Base-by-base conservation (phyloP, 2,329 filamentous ascomycete genomes). In the Gnomoniopsis smithogilvyi region DNA sequence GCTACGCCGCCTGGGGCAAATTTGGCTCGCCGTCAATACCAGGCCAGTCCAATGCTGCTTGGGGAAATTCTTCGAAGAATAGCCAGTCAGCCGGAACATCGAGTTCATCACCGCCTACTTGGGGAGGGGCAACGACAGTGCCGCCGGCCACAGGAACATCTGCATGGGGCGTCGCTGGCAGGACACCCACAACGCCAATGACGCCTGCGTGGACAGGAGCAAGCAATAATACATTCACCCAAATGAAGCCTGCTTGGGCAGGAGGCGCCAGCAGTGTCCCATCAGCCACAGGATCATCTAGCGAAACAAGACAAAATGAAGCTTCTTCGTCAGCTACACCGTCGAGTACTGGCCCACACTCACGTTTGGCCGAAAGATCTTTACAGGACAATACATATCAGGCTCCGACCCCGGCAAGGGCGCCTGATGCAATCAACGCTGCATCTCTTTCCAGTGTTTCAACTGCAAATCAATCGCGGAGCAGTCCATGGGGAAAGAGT, bases 11-110 rank as follows among this genome's bases (percentile, higher is more conserved):
- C 8, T 62, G 52, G 52, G 57, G 60, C 10, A 60, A 56, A 19
- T 62, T 60, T 22, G 60, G 60, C 11, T 60, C 60, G 19, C 54
- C 43, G 19, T 30, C 60, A 2, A n/a, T 62, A 15, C 60, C 60
- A 15, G 57, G 60, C 19, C 60, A 62, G 52, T 43, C 50, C n/a
- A 60, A 57, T 15, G 17, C 50, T 38, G 54, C 55, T 17, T 62
- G 60, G 60, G 54, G 26, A n/a, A 24, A 24, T 14, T 24, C 51
- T 14, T n/a, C 46, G n/a, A 56, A 56, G 22, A 59, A 50, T 15
- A 45, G 34, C 34, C 54, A 48, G 6, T 11, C 21, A 24, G 22
- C 56, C 4, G 36, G 19, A 17, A 22, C 24, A 34, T 19, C 45
- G 30, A 33, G 12, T 36, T 10, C 56, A 6, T 41, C 59, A 21